Percentiles rank a stretch among this genome's conserved stretches.
Evolutionary conservation across 2,329 filamentous ascomycete species (phyloP).

Genomic region (Teratosphaeria pseudoeucalypti): DNA sequence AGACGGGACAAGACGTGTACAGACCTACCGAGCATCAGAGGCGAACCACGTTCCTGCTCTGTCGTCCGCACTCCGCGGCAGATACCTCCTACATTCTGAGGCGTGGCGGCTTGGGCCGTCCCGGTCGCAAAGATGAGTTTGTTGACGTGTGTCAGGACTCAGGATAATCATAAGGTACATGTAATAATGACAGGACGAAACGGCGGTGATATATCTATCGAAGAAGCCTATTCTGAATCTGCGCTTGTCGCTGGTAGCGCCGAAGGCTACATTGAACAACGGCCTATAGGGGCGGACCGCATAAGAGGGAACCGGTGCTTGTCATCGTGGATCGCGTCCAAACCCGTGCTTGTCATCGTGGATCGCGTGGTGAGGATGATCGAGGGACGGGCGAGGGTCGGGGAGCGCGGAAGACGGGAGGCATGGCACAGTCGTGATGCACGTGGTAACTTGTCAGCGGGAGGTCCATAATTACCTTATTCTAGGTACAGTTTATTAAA

Average conservation of each 20-base stretch:
- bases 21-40: background rate
- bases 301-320: background rate
- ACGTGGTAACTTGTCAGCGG: background rate
- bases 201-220: background rate
- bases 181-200: background rate
- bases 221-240: background rate
- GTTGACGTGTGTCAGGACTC: background rate
- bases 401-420: too few species aligned
- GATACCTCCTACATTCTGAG: background rate
- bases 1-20: background rate
- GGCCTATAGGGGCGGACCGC: background rate
- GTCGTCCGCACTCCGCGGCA: background rate
- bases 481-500: too few species aligned
- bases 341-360: background rate
- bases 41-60: background rate
- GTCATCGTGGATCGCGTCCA: background rate
- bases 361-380: background rate
- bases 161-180: too few species aligned
- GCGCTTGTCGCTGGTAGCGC: background rate
- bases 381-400: background rate
- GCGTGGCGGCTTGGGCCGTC: background rate
- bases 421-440: background rate
- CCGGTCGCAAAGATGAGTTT: background rate
- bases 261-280: background rate
- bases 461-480: too few species aligned